Conservation (phyloP, 2,329 filamentous ascomycete genomes). For the Tolypocladium amazonense region DNA sequence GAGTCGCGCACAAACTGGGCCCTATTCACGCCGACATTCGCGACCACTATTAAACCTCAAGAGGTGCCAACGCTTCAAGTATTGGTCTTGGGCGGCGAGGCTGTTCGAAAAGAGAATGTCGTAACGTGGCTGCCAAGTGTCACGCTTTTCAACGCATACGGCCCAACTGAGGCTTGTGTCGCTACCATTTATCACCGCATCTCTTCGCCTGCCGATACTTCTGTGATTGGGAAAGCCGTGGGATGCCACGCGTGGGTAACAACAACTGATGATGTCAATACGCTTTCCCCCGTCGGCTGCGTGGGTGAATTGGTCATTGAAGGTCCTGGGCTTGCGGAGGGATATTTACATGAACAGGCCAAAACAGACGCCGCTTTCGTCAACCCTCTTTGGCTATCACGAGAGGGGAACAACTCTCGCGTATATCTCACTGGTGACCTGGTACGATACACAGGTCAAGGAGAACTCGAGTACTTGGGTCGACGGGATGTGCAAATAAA, state of each 20-base stretch:
- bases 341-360: conserved; percentile 10
- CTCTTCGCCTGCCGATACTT: not conserved
- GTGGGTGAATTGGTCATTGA: conserved; percentile 16
- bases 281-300: conserved; percentile 7
- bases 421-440: conserved; percentile 38
- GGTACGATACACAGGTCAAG: conserved; percentile 26
- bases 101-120: not conserved
- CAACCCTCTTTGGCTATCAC: conserved; percentile 20
- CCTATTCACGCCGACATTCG: conserved; percentile 3
- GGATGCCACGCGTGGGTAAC: conserved; percentile 10
- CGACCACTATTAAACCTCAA: not conserved
- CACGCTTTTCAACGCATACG: not conserved
- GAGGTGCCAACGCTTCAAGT: not conserved
- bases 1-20: not conserved
- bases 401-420: not conserved
- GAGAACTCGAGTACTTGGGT: conserved; percentile 31
- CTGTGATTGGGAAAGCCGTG: not conserved
- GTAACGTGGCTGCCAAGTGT: not conserved
- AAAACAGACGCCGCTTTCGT: conserved; percentile 10
- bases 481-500: conserved; percentile 48
- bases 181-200: not conserved
- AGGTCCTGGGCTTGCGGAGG: conserved; percentile 11
- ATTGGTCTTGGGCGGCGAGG: not conserved
- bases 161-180: not conserved
- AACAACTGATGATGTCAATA: conserved; percentile 4